Evolutionary conservation across 306 rosid genomes (phyloP).

Genomic region (Rosa multiflora): DNA sequence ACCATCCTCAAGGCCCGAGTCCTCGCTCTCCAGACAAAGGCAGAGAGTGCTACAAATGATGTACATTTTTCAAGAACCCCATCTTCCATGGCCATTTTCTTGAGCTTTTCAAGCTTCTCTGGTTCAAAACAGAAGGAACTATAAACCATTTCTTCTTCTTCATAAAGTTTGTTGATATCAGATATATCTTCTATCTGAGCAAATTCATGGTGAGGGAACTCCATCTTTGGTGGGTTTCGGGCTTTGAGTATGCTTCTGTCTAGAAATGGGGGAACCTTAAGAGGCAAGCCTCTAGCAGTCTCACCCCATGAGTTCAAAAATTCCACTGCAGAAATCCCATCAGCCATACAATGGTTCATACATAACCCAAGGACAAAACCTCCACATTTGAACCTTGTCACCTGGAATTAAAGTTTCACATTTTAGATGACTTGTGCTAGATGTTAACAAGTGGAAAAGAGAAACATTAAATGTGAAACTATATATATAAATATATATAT

Average conservation of each 20-base stretch:
- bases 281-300: slow-evolving; percentile 58
- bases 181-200: slow-evolving; percentile 68
- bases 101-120: slow-evolving; percentile 51
- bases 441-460: neutral
- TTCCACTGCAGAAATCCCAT: slow-evolving; percentile 70
- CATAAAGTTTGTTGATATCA: slow-evolving; percentile 41
- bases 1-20: slow-evolving; percentile 58
- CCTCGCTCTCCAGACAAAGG: slow-evolving; percentile 82
- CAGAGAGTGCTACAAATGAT: slow-evolving; percentile 67
- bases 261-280: slow-evolving; percentile 50
- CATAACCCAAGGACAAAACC: slow-evolving; percentile 65
- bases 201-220: slow-evolving; percentile 62
- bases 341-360: slow-evolving; percentile 65
- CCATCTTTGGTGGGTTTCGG: slow-evolving; percentile 54
- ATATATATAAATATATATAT: too few relatives aligned
- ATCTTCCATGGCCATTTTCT: slow-evolving; percentile 55
- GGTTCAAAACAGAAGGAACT: slow-evolving; percentile 57
- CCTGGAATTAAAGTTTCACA: slow-evolving; percentile 32
- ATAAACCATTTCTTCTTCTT: slow-evolving; percentile 52
- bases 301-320: slow-evolving; percentile 77
- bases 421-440: neutral
- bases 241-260: slow-evolving; percentile 70
- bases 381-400: slow-evolving; percentile 80
- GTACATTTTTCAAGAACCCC: slow-evolving; percentile 57
- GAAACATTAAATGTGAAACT: neutral